Evolutionary conservation across 1,284 basidiomycete species (phyloP).

Genomic region (Sphagnurus paluster): DNA sequence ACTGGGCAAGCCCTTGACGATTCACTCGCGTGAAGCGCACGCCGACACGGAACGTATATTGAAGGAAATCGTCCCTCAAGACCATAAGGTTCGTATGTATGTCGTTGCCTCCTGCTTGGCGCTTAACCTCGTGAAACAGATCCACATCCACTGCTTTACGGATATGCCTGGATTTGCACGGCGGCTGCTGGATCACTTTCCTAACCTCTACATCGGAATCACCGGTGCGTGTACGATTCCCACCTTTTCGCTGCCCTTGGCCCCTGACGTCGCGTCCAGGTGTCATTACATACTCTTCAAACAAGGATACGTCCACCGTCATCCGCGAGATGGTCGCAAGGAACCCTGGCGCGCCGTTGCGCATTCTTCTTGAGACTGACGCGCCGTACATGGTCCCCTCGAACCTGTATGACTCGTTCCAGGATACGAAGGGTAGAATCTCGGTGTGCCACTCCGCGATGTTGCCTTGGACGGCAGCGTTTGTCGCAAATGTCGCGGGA

Average conservation of each 20-base stretch:
- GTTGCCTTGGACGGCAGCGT: conserved; percentile 82
- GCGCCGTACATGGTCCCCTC: conserved; percentile 82
- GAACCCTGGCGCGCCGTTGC: conserved; percentile 34
- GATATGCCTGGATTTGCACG: conserved; percentile 72
- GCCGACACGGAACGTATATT: conserved; percentile 76
- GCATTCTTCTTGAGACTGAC: conserved; percentile 79
- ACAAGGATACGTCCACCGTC: conserved; percentile 64
- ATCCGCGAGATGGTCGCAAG: conserved; percentile 49
- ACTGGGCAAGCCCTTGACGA: conserved; percentile 72
- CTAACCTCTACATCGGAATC: conserved; percentile 78
- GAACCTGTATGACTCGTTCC: conserved; percentile 63
- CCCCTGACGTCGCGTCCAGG: conserved; percentile 40
- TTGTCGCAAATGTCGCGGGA: conserved; percentile 54
- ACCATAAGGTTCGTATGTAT: conserved; percentile 52
- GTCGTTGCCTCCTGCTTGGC: too few species aligned
- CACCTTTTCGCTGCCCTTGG: not conserved
- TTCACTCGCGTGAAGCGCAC: conserved; percentile 81
- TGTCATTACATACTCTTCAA: conserved; percentile 75
- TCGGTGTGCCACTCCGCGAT: conserved; percentile 77
- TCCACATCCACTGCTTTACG: conserved; percentile 82
- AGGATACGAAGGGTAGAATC: conserved; percentile 56
- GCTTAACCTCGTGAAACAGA: conserved; percentile 37
- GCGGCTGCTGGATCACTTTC: conserved; percentile 71
- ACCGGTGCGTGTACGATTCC: conserved; percentile 33
- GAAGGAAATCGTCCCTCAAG: conserved; percentile 67